Conservation (phyloP, 192 early-diverging fungal species). For the Rhizophagus clarus region DNA sequence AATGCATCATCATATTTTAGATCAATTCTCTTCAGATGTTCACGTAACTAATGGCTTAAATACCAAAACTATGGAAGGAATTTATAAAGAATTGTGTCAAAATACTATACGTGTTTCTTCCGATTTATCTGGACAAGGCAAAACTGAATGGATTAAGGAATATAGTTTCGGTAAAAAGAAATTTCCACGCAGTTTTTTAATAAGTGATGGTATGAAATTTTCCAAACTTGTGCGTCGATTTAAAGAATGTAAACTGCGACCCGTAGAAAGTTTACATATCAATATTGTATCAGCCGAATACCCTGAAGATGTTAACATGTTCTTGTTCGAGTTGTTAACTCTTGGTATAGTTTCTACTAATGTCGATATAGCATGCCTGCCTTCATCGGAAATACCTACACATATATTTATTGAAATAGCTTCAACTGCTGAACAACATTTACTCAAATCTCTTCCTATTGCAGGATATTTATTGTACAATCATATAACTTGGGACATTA, state of each 20-base stretch:
- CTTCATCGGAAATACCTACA: neutral
- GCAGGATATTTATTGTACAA: neutral
- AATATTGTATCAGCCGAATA: neutral
- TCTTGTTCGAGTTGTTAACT: neutral
- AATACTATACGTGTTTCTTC: conserved; percentile 26
- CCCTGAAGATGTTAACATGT: conserved; percentile 18
- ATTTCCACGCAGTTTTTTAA: conserved; percentile 13
- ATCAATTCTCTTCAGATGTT: conserved; percentile 29
- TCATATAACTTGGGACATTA: conserved; percentile 25
- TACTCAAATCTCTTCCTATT: conserved; percentile 22
- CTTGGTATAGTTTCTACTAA: neutral
- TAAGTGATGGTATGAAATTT: conserved; percentile 23
- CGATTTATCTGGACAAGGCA: conserved; percentile 24
- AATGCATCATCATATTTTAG: conserved; percentile 30
- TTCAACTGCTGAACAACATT: conserved; percentile 24
- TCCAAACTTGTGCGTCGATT: conserved; percentile 5
- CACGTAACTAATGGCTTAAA: conserved; percentile 16
- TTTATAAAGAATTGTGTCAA: conserved; percentile 23
- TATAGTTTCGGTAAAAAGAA: neutral
- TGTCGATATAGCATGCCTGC: neutral
- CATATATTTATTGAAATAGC: conserved; percentile 31
- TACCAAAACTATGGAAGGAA: neutral
- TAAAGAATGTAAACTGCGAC: conserved; percentile 1
- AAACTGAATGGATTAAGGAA: conserved; percentile 32
- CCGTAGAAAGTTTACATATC: neutral